phyloP scores from a whole-genome alignment of 352 stramenopile genomes.

The Plasmopara viticola region DNA sequence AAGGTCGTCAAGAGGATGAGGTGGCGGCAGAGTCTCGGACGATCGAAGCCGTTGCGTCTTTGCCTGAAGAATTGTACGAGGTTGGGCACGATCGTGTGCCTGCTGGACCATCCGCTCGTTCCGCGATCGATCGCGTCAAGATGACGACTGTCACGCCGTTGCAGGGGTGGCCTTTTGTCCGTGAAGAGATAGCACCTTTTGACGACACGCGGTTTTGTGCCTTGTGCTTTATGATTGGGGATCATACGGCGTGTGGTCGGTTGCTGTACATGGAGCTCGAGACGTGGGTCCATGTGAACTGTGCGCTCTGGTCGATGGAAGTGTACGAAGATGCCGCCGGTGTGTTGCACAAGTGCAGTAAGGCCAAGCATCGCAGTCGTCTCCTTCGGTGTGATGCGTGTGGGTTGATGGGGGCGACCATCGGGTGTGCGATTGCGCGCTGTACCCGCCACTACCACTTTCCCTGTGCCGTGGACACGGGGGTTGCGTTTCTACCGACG shows the following conservation, averaged over 20 bases:
- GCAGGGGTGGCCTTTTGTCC: constrained; percentile 31
- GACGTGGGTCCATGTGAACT: constrained; percentile 90
- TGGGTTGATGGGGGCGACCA: constrained; percentile 82
- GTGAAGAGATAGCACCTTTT: constrained; percentile 9
- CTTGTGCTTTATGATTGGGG: constrained; percentile 79
- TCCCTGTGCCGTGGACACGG: constrained; percentile 80
- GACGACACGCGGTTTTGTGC: constrained; percentile 70
- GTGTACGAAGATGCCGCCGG: constrained; percentile 78
- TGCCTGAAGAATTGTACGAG: neutral
- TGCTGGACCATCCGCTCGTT: neutral
- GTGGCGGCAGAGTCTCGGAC: neutral
- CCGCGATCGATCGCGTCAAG: neutral
- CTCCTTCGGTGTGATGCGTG: constrained; percentile 90
- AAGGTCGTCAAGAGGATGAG: constrained; percentile 1
- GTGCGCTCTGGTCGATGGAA: constrained; percentile 90
- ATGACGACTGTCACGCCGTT: constrained; percentile 43
- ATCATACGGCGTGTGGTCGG: constrained; percentile 61
- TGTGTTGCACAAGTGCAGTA: constrained; percentile 82
- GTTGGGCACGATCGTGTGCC: neutral
- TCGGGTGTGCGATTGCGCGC: constrained; percentile 85
- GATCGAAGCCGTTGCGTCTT: neutral
- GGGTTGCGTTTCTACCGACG: constrained; percentile 60
- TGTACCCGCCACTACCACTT: constrained; percentile 93
- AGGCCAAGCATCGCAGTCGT: constrained; percentile 81
- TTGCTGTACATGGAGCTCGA: constrained; percentile 79